A percentile compares a stretch with the other conserved stretches of the same genome.
Evolutionary conservation across 495 filamentous ascomycete species (phyloP).

Genomic region (Pyrenopolyporus hunteri): DNA sequence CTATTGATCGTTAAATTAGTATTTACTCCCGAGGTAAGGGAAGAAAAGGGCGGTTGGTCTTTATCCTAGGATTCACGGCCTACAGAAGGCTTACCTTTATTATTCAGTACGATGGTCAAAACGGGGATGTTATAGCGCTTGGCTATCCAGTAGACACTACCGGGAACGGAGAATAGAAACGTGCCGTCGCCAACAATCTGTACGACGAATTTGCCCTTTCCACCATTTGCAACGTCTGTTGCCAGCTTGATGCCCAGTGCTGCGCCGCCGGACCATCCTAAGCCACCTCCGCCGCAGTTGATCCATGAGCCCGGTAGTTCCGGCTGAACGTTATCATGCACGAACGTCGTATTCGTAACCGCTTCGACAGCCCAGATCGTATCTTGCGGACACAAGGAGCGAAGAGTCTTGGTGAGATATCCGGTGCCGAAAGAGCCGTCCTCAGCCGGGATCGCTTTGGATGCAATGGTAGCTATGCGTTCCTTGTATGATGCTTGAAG

Average conservation of each 20-base stretch:
- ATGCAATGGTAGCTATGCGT: slow-evolving; percentile 63
- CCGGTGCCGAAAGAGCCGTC: slow-evolving; percentile 73
- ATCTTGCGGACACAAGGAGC: slow-evolving; percentile 69
- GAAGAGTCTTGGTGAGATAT: slow-evolving; percentile 70
- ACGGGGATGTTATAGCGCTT: slow-evolving; percentile 86
- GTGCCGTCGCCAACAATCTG: slow-evolving; percentile 95
- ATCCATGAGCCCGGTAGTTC: slow-evolving; percentile 82
- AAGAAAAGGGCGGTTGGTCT: no score
- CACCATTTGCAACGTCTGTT: slow-evolving; percentile 64
- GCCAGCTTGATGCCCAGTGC: slow-evolving; percentile 89
- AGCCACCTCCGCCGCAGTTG: slow-evolving; percentile 91
- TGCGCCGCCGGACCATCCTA: slow-evolving; percentile 95
- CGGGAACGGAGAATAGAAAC: slow-evolving; percentile 86
- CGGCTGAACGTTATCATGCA: slow-evolving; percentile 81
- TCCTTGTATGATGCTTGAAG: slow-evolving; percentile 66
- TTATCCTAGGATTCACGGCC: slow-evolving; percentile 4
- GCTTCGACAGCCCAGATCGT: slow-evolving; percentile 88
- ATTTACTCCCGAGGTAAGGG: no score
- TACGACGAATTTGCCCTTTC: slow-evolving; percentile 83
- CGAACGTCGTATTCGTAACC: slow-evolving; percentile 79
- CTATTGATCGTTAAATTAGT: slow-evolving; percentile 42
- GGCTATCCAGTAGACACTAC: slow-evolving; percentile 91
- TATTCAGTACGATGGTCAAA: slow-evolving; percentile 91
- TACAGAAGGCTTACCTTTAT: slow-evolving; percentile 65
- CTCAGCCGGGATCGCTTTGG: slow-evolving; percentile 59